Evolutionary conservation across 176 grass and related monocot genomes (phyloP), one percentile per base, ranked within the genome.

Genomic region (Rhynchospora breviuscula): DNA sequence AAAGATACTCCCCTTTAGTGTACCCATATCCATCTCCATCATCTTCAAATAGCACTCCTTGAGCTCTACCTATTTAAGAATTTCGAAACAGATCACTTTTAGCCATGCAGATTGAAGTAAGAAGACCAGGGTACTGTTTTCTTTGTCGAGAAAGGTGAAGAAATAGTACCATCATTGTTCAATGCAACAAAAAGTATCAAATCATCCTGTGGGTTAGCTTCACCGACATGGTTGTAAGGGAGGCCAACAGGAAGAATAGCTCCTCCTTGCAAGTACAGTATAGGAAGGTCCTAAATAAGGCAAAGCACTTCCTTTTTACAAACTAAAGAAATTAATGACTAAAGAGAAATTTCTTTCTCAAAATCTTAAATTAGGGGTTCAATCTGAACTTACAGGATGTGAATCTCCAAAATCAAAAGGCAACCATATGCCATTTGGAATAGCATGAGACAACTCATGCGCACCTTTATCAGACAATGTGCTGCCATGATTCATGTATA

Each of bases 401-500:
- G 91, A 91, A 93, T 98, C 95, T 33, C 63, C 86, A 87, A 98
- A 98, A 86, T 98, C 95, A 60, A 98, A 91, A 83, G 84, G 85
- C 75, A 89, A 65, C 95, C 95, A 98, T 65, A 89, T 90, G 68
- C 92, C 92, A 47, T 88, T 90, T 61, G 95, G 95, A 47, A 94
- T 86, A 46, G 85, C 85, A 79, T 87, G 83, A 69, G 86, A 59
- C 83, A 87, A 89, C 87, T 95, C 92, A 86, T 93, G 92, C 67
- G 92, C 84, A 59, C 89, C 79, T 91, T 90, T 84, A 82, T 90
- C 52, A 85, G 91, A 91, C 47, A 61, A 78, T 85, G 95, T 98
- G 77, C 92, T 95, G 91, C 49, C 59, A 86, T 90, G 70, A 85
- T 58, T 53, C 69, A 48, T 74, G 26, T 8, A 81, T 63, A 84